Evolutionary conservation across 495 filamentous ascomycete species (phyloP), one percentile per base, ranked within the genome.

Genomic region (Darksidea phi): DNA sequence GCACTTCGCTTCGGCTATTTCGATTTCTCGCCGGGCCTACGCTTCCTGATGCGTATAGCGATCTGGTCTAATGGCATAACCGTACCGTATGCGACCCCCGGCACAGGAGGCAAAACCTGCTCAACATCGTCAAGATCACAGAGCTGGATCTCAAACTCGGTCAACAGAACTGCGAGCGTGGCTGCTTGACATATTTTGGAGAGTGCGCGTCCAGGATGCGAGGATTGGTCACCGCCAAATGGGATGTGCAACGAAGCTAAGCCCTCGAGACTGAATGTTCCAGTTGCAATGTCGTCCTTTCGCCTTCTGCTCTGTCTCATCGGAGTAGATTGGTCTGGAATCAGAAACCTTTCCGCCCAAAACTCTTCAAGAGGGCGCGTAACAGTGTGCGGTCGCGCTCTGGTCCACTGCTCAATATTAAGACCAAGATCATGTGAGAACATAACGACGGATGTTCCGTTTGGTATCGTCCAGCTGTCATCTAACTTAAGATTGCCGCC

Each of bases 321-420:
- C 25, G 8, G 6, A 21, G 38, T 5, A 7, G 37, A n/a, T 42
- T 61, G 37, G 18, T 55, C 50, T 11, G 59, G 42, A 8, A 53
- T 18, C 25, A 61, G 17, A 38, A 61, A 61, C 1, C 59, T 17
- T 26, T 61, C 59, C 2, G 59, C 50, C 59, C 59, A 61, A 42
- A 61, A 61, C 2, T 47, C 36, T 26, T 55, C 51, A 7, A 61
- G 43, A n/a, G 49, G 59, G 24, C 26, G n/a, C n/a, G 24, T 25
- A 3, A 55, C 45, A 1, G 59, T 48, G 15, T 28, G 38, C 13
- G 59, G 59, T 26, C 51, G 24, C 13, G 59, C 59, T 5, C 26
- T 36, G 37, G 26, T 18, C 59, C 59, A 61, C 4, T 48, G 43
- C 21, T 47, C 21, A 10, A 50, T 48, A 17, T 54, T 48, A 0